phyloP scores from a whole-genome alignment of 306 rosid species.

The Adenanthera pavonina region DNA sequence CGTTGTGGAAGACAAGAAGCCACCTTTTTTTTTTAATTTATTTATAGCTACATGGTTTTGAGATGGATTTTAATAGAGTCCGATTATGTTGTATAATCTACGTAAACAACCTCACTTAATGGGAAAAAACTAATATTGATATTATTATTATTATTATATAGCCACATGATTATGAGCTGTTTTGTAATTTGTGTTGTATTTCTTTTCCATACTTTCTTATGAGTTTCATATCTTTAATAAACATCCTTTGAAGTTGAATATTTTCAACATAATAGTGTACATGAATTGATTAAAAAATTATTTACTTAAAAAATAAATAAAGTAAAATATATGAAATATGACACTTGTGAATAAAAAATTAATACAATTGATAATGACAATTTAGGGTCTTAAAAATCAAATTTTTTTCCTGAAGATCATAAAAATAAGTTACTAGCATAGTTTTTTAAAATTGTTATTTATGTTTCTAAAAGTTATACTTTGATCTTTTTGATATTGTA shows the following conservation, averaged over 20 bases:
- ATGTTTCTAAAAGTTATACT: too few species aligned
- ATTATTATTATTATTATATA: neutral
- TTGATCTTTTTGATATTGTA: too few species aligned
- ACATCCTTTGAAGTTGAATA: constrained; percentile 10
- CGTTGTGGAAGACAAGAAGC: constrained; percentile 36
- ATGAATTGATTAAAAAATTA: neutral
- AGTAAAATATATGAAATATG: neutral
- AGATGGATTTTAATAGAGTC: neutral
- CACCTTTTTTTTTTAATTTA: neutral
- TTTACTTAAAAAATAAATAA: neutral
- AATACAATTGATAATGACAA: too few species aligned
- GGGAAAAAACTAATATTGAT: too few species aligned
- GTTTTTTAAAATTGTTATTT: too few species aligned
- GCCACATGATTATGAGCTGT: constrained; percentile 24
- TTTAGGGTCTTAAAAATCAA: too few species aligned
- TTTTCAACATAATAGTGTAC: neutral
- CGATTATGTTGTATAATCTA: too few species aligned
- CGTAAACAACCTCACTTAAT: too few species aligned
- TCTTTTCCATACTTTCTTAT: constrained; percentile 32
- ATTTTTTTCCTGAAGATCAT: neutral
- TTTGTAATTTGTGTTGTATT: neutral
- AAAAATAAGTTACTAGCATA: too few species aligned
- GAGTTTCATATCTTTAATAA: constrained; percentile 20
- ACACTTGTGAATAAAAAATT: neutral
- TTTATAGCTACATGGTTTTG: constrained; percentile 22